Base-by-base conservation (phyloP, 2,329 filamentous ascomycete species). In the Catunica adiposa region DNA sequence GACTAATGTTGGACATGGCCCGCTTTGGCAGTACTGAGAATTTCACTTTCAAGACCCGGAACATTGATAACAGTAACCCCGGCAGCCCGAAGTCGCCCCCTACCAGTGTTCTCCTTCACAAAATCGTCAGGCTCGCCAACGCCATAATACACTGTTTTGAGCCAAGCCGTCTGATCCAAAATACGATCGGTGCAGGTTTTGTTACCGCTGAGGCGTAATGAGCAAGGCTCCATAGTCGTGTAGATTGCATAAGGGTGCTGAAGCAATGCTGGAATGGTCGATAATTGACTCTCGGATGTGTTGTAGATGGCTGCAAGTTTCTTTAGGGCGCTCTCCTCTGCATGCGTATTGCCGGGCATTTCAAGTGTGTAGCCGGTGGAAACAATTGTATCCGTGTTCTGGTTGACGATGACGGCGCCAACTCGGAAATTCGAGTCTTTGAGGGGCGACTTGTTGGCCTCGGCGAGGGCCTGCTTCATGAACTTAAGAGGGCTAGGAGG, bases 371-470 rank as follows among this genome's bases (percentile, higher is more conserved):
- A 97, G 55, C 92, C 90, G 1, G 86, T 86, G 0, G 85, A 79
- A 26, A 94, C 73, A 57, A 94, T 72, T 25, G 69, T 66, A 62
- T 80, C 75, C 37, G 71, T 74, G 44, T 69, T 68, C 14, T 73
- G 66, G 57, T 80, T 74, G 20, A 92, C 75, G 40, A 97, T 75
- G n/a, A 95, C 68, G n/a, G 92, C 92, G 44, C 92, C 92, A 22
- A 98, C 89, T 58, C 90, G 81, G 71, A 89, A 98, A 68, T 97
- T 97, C 53, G 87, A 89, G 1, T 89, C 84, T 63, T 84, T 89
- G 26, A 88, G 87, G 1, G 87, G 86, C 9, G 89, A 59, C 42
- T 60, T 57, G 26, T 38, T 40, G 29, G 59, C 56, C 50, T 55
- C 53, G 26, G 50, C 53, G 34, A 56, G 57, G 17, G 53, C 48